phyloP scores from a whole-genome alignment of 2,329 filamentous ascomycete species.

The Venturia oleaginea region DNA sequence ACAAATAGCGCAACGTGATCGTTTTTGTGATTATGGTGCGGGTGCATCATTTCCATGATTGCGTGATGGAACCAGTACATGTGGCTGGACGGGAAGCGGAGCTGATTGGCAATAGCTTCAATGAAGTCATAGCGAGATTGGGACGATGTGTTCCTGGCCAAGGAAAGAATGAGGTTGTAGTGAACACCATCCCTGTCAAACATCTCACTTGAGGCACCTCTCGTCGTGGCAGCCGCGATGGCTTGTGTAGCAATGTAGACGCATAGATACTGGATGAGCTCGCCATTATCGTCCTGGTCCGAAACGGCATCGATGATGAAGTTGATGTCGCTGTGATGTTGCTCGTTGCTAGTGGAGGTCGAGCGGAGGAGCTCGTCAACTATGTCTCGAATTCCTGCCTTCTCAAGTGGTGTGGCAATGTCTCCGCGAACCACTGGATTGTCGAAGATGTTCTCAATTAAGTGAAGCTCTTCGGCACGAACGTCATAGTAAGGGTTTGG shows the following conservation, averaged over 20 bases:
- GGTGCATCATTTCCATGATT: slow-evolving; percentile 71
- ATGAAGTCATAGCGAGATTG: slow-evolving; percentile 80
- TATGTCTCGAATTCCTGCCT: slow-evolving; percentile 43
- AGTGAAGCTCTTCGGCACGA: slow-evolving; percentile 59
- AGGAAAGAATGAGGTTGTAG: slow-evolving; percentile 62
- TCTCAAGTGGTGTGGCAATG: slow-evolving; percentile 41
- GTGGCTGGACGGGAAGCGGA: slow-evolving; percentile 80
- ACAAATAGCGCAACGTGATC: slow-evolving; percentile 66
- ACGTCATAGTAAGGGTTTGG: slow-evolving; percentile 64
- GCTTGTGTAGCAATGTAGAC: slow-evolving; percentile 71
- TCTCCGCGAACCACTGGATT: slow-evolving; percentile 58
- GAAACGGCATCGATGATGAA: slow-evolving; percentile 3
- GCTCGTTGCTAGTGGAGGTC: slow-evolving; percentile 19
- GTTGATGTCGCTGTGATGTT: slow-evolving; percentile 5
- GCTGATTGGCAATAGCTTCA: slow-evolving; percentile 78
- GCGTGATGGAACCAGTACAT: slow-evolving; percentile 90
- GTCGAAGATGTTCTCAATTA: slow-evolving; percentile 57
- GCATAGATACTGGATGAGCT: slow-evolving; percentile 73
- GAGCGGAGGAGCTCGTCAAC: slow-evolving; percentile 50
- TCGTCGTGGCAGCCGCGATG: slow-evolving; percentile 48
- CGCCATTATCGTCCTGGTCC: slow-evolving; percentile 46
- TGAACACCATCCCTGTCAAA: slow-evolving; percentile 60
- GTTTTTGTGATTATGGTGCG: slow-evolving; percentile 27
- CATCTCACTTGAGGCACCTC: slow-evolving; percentile 51
- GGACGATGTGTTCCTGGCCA: slow-evolving; percentile 64